Evolutionary conservation across 768 basidiomycete genomes (phyloP).

Genomic region (Hysterangium stoloniferum): DNA sequence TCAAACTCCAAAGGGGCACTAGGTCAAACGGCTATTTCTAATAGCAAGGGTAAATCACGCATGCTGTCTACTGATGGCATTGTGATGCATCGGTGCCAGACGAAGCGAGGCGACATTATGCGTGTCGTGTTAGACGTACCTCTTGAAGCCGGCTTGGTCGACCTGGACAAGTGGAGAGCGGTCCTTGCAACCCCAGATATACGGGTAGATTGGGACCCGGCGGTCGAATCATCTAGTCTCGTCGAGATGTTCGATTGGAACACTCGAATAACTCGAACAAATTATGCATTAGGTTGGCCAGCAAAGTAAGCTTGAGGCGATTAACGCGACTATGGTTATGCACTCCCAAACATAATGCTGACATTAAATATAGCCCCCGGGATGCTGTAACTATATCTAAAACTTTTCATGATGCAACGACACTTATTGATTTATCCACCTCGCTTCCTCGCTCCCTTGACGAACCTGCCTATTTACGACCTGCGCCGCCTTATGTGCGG

Average conservation of each 20-base stretch:
- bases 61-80: constrained; percentile 62
- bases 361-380: constrained; percentile 64
- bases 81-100: constrained; percentile 63
- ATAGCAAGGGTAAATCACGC: constrained; percentile 57
- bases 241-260: constrained; percentile 81
- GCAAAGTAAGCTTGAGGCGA: constrained; percentile 61
- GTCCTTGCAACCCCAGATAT: constrained; percentile 82
- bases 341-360: not conserved
- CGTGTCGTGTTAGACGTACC: constrained; percentile 77
- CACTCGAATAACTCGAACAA: constrained; percentile 83
- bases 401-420: constrained; percentile 70
- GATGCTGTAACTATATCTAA: constrained; percentile 93
- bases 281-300: constrained; percentile 93
- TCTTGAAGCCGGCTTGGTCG: constrained; percentile 48
- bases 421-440: constrained; percentile 84
- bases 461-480: constrained; percentile 85
- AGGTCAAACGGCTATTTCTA: constrained; percentile 23
- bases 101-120: constrained; percentile 70
- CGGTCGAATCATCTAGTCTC: constrained; percentile 76
- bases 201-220: constrained; percentile 87
- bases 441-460: constrained; percentile 88
- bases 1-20: constrained; percentile 19
- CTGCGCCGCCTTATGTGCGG: constrained; percentile 87
- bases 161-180: constrained; percentile 74
- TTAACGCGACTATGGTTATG: not conserved